Base-by-base conservation (phyloP, 495 filamentous ascomycete genomes). In the Aspergillus cristatus region DNA sequence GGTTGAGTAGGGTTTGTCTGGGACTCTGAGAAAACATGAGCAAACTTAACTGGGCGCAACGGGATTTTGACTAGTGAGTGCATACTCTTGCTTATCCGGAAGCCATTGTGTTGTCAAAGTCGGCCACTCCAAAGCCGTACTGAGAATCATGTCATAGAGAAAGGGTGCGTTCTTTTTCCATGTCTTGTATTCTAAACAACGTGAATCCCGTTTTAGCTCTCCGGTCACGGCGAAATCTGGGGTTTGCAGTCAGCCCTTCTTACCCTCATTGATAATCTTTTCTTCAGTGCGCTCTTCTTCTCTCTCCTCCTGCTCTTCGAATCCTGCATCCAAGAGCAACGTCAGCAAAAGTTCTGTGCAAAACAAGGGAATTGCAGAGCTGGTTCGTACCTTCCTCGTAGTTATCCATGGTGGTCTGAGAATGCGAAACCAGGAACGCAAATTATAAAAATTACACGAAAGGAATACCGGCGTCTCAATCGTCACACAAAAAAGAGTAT, bases 131-230 rank as follows among this genome's bases (percentile, higher is more conserved):
- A 99, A 68, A 24, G 93, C 93, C 32, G 82, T 90, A 51, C 91
- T 89, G 20, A 94, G 64, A 40, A 97, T 89, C 72, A 95, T 80
- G 52, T 96, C 93, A 60, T 99, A 99, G 47, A 99, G 82, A 60
- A 96, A 96, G 2, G 90, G 88, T 45, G 86, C 82, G 62, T 97
- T 97, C 75, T 99, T 99, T 73, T 99, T 99, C 93, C 93, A 99
- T 46, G 86, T 94, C 58, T 99, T 99, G 74, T 99, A 99, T 64
- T 97, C 93, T 90, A 54, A 17, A 18, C 7, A 13, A 32, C 33
- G 4, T n/a, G n/a, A n/a, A n/a, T n/a, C n/a, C 18, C 14, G 18
- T 14, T 24, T 53, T 48, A 50, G 47, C 34, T 31, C 28, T 15
- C 14, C 31, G 13, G 18, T 14, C 16, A 11, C n/a, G 10, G n/a